Base-by-base conservation (phyloP, 1,284 basidiomycete species). In the Wolfiporia cocos region DNA sequence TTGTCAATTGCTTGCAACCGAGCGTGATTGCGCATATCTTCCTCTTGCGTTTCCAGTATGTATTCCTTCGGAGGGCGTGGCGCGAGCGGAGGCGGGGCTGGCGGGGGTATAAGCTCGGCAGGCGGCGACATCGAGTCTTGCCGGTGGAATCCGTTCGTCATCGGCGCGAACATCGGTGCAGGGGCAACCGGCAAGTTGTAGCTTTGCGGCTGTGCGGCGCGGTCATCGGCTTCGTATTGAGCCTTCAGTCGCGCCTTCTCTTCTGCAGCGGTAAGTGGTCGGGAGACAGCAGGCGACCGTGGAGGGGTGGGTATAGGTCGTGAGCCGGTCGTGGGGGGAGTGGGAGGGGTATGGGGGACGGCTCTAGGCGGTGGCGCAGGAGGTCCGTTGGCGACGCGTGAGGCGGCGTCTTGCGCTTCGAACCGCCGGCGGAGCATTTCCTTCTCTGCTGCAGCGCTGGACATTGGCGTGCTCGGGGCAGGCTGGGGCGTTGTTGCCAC, bases 21-120 rank as follows among this genome's bases (percentile, higher is more conserved):
- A 20, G 61, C 59, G 12, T 58, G 53, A 12, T 56, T 57, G 7
- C 80, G 73, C 18, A 70, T 65, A 52, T 88, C 81, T 50, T 81
- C 83, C 49, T 80, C 77, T 48, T 75, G 76, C 21, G 86, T 88
- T 61, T 88, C 81, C 48, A 81, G 73, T 47, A 89, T 86, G 55
- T 89, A 89, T 39, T 84, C 76, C 6, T 61, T 74, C 4, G 86
- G 85, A 0, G 86, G 86, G 42, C 80, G 75, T 2, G 86, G 86
- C 64, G 73, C 66, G 41, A 89, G 65, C 11, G 84, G 82, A 0
- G 84, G 84, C 0, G 79, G 81, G 0, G 68, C 57, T 4, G 57
- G 61, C n/a, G 47, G 38, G 6, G 51, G 57, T 17, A 55, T 55
- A 4, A 10, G 20, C 34, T 33, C 24, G 28, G 3, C 41, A n/a